These are phyloP conservation scores for Paramecium pentaurelia DNA, from an alignment of 73 alveolate species.

Conservation along the genomic window DNA sequence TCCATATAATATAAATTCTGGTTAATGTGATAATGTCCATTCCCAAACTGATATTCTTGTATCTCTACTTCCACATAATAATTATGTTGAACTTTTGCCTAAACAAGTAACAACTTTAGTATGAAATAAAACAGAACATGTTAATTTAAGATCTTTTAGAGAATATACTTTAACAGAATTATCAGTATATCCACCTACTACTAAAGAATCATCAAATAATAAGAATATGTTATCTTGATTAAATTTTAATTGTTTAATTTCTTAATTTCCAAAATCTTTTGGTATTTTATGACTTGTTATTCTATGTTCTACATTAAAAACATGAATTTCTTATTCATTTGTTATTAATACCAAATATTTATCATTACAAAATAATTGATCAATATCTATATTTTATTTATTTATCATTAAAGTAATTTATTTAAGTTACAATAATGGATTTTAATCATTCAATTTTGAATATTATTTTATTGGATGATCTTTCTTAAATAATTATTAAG, in stretches of 20 bases:
- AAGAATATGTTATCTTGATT: background rate
- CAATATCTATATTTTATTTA: background rate
- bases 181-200: slow-evolving; percentile 1
- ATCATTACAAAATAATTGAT: background rate
- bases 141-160: background rate
- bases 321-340: background rate
- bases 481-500: slow-evolving; percentile 45
- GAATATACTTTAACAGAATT: background rate
- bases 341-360: background rate
- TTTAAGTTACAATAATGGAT: background rate
- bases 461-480: slow-evolving; percentile 42
- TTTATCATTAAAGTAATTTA: background rate
- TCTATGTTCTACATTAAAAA: background rate
- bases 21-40: slow-evolving; percentile 11
- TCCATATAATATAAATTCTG: slow-evolving; percentile 14
- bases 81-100: background rate
- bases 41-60: slow-evolving; percentile 56
- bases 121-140: background rate
- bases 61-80: slow-evolving; percentile 50
- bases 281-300: slow-evolving; percentile 9
- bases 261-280: background rate
- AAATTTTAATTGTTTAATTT: background rate
- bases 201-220: background rate
- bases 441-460: no score
- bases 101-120: slow-evolving; percentile 38